Evolutionary conservation across 2,329 filamentous ascomycete species (phyloP), one percentile per base, ranked within the genome.

Genomic region (Talaromyces sp.): DNA sequence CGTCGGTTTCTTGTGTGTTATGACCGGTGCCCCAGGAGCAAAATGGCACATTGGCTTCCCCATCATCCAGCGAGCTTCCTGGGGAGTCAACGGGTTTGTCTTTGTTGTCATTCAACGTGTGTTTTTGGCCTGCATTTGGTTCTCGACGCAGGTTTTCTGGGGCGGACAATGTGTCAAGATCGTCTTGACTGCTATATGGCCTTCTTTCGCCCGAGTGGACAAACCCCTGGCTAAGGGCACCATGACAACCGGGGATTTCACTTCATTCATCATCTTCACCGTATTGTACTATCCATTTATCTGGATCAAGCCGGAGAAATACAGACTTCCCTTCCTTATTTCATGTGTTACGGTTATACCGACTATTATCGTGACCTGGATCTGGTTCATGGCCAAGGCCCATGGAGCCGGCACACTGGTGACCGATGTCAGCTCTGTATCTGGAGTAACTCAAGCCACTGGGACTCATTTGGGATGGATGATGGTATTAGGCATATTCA

Each of bases 1-100:
- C 27, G 47, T 62, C 47, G 60, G 45, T 33, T 41, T 54, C 33
- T 15, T 62, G 31, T 52, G 45, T 19, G 60, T 62, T 9, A 39
- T 52, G 47, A 62, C 47, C 3, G 60, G 60, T 33, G 47, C 47
- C 1, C 45, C 45, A 13, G 60, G 60, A 4, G 60, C 47, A 31
- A 54, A 54, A 54, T 62, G 60, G 47, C 60, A 62, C 33, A 62
- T 62, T 17, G 47, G 60, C 5, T 62, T 62, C 5, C 60, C 60
- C 2, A 52, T 62, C 47, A 54, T 52, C 15, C 45, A 52, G 35
- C 22, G 60, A 52, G 60, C 45, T 31, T 33, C 45, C 5, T 62
- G 60, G 60, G 60, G 60, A 19, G 60, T 54, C 13, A 54, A 54
- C 10, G 60, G 60, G 1, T 62, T 52, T 19, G 47, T 43, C 15